Conservation (phyloP, 2,329 filamentous ascomycete genomes). For the Ramularia collo-cygni region DNA sequence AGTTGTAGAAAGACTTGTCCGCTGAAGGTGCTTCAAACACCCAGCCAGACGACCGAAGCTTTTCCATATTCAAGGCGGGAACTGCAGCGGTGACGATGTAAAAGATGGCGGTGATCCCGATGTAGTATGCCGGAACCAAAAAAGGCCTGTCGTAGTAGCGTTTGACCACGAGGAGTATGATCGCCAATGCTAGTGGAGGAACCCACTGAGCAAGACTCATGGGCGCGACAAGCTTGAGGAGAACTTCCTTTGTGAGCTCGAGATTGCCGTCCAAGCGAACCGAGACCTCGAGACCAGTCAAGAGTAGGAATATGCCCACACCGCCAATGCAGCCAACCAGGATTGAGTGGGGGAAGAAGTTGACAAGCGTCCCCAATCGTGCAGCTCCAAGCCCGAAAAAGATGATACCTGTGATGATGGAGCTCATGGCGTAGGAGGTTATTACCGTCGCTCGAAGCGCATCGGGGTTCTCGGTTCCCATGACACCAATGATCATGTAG, state of each 20-base stretch:
- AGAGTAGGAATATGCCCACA: slow-evolving; percentile 88
- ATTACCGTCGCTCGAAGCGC: slow-evolving; percentile 93
- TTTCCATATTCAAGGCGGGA: slow-evolving; percentile 58
- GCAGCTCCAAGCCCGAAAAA: slow-evolving; percentile 89
- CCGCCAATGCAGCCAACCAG: slow-evolving; percentile 95
- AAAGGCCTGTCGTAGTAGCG: slow-evolving; percentile 73
- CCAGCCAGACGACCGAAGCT: slow-evolving; percentile 71
- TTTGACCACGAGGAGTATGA: slow-evolving; percentile 70
- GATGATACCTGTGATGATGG: slow-evolving; percentile 80
- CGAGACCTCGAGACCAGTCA: slow-evolving; percentile 89
- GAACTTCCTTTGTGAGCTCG: slow-evolving; percentile 69
- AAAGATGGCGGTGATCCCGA: slow-evolving; percentile 67
- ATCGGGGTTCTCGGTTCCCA: slow-evolving; percentile 74
- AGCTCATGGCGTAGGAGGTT: slow-evolving; percentile 81
- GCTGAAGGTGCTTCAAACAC: slow-evolving; percentile 81
- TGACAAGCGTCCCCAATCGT: slow-evolving; percentile 83
- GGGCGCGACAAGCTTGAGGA: slow-evolving; percentile 63
- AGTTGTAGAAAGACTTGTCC: slow-evolving; percentile 92
- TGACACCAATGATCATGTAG: slow-evolving; percentile 68
- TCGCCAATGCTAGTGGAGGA: slow-evolving; percentile 68
- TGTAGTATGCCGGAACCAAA: slow-evolving; percentile 79
- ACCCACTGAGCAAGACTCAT: slow-evolving; percentile 79
- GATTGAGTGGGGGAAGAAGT: slow-evolving; percentile 95
- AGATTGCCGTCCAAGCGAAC: slow-evolving; percentile 80
- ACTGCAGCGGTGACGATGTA: slow-evolving; percentile 69